Evolutionary conservation across 108 stramenopile species (phyloP).

Genomic region (Aurantiochytrium sp.): DNA sequence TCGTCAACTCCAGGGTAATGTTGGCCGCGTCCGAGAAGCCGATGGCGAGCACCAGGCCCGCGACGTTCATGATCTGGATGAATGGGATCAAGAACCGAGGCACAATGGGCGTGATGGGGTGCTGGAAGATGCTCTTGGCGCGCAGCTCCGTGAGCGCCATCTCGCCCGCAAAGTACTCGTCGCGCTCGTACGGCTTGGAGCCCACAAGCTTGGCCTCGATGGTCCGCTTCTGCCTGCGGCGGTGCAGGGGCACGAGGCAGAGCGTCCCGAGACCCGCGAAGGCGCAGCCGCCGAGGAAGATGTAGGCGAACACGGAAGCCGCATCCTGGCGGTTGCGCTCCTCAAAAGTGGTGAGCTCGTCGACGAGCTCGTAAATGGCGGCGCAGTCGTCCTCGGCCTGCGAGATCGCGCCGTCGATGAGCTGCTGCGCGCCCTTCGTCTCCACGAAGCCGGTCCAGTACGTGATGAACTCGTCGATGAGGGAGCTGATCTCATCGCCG

Average conservation of each 20-base stretch:
- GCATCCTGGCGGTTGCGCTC: background rate
- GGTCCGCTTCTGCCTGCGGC: background rate
- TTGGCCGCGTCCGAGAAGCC: background rate
- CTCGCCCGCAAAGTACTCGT: background rate
- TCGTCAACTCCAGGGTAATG: background rate
- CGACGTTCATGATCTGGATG: background rate
- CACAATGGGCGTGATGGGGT: background rate
- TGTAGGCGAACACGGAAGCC: background rate
- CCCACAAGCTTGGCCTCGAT: background rate
- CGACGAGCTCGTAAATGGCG: background rate
- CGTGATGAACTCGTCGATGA: background rate
- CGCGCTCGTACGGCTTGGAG: background rate
- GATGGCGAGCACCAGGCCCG: slow-evolving; percentile 3
- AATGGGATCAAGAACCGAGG: background rate
- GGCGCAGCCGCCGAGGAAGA: background rate
- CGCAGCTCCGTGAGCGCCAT: background rate
- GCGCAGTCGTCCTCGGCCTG: background rate
- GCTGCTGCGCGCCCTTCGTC: background rate
- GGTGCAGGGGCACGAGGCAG: background rate
- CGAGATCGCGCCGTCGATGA: background rate
- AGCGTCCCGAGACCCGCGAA: background rate
- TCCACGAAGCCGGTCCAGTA: background rate
- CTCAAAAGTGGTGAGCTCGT: background rate
- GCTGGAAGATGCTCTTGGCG: background rate
- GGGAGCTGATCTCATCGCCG: background rate